A percentile compares a stretch with the other conserved stretches of the same genome.
These are phyloP conservation scores for Fusarium algeriense DNA, from an alignment of 2,329 filamentous ascomycete species.

Conservation along the genomic window DNA sequence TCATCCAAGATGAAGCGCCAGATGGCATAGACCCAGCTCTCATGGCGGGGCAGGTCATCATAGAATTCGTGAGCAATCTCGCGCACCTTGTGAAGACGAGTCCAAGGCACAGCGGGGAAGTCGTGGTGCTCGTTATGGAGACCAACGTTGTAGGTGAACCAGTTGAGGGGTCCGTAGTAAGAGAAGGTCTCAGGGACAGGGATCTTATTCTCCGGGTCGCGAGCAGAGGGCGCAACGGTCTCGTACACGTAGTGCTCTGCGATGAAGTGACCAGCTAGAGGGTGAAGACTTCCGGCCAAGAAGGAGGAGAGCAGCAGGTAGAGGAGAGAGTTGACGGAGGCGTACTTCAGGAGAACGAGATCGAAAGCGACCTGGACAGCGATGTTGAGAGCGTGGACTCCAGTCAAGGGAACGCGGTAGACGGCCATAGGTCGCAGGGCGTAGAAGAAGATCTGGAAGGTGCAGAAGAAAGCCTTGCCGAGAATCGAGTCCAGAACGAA, in stretches of 20 bases:
- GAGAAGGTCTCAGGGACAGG: conserved; percentile 93
- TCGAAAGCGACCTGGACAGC: conserved; percentile 83
- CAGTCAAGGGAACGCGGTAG: conserved; percentile 88
- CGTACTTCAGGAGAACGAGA: conserved; percentile 70
- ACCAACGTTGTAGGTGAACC: conserved; percentile 96
- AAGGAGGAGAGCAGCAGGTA: conserved; percentile 94
- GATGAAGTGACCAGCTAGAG: conserved; percentile 97
- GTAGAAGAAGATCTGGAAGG: conserved; percentile 99
- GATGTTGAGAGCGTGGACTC: conserved; percentile 87
- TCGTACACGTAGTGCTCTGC: conserved; percentile 94
- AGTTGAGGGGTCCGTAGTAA: conserved; percentile 94
- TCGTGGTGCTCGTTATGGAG: conserved; percentile 99
- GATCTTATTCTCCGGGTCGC: conserved; percentile 69
- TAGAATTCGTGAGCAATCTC: conserved; percentile 92
- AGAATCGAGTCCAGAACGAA: conserved; percentile 93
- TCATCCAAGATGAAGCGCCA: conserved; percentile 96
- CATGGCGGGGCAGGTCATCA: conserved; percentile 84
- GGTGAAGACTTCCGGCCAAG: conserved; percentile 92
- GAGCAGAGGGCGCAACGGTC: conserved; percentile 67
- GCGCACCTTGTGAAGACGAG: conserved; percentile 80
- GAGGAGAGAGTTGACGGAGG: conserved; percentile 74
- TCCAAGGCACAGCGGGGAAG: conserved; percentile 98
- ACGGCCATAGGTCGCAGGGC: conserved; percentile 95
- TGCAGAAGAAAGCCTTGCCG: conserved; percentile 98
- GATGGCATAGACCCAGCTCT: conserved; percentile 92